Base-by-base conservation (phyloP, 371 early-diverging fungal species). In the Syncephalastrum sp. region DNA sequence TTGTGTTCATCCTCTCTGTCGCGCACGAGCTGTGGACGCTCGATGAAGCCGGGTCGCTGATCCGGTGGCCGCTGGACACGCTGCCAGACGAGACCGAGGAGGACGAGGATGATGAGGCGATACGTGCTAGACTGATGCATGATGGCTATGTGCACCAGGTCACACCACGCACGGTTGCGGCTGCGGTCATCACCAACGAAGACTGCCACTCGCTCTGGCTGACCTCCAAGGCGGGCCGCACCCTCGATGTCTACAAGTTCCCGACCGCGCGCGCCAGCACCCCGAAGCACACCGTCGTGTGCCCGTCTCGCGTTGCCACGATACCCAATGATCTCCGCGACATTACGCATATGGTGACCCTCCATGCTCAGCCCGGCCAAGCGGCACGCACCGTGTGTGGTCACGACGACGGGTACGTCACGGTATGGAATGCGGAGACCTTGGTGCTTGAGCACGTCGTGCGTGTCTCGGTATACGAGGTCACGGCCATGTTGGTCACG, bases 401-500 rank as follows among this genome's bases (percentile, higher is more conserved):
- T 1, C 93, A 92, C 65, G 89, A 89, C 17, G 87, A 91, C 61
- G 92, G 93, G 33, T 87, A 84, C 46, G 77, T 94, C 6, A 78
- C 83, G 21, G 69, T 91, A 0, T 91, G 90, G 90, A 82, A 87
- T 61, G 68, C 76, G 15, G 69, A 65, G 10, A 68, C 77, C 0
- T 55, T 79, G 24, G 73, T 72, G 19, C 67, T 73, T 42, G 16
- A 75, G 2, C 70, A 79, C 29, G 61, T 81, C 14, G 69, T 89
- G 24, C 66, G 67, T 7, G 81, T 83, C 5, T 83, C 85, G 1
- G 68, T 75, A 38, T 91, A 92, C 68, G 76, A 84, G 41, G 85
- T 92, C 47, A 79, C 84, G 45, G 66, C 86, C 3, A 63, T 92
- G 64, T 62, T 83, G 5, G 68, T 79, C 14, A 81, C 88, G 2